phyloP scores from a whole-genome alignment of 2,329 filamentous ascomycete genomes.

The Epichloe elymi region DNA sequence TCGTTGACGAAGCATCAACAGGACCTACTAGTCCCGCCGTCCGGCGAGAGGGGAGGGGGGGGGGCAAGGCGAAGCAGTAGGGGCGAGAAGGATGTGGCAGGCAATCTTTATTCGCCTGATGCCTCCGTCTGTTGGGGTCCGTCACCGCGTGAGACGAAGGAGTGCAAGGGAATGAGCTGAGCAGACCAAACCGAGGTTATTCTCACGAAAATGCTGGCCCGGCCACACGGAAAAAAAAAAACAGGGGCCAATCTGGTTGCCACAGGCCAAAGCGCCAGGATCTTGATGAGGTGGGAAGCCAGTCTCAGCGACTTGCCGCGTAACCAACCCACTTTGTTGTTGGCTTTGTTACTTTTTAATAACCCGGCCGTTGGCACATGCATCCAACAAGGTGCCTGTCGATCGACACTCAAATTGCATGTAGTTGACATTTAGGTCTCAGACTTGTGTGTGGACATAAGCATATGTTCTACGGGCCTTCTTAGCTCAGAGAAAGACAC shows the following conservation, averaged over 20 bases:
- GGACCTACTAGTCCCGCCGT: background rate
- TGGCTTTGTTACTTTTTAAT: no score
- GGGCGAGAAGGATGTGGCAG: background rate
- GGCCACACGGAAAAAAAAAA: background rate
- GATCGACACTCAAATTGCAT: no score
- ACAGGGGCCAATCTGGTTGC: background rate
- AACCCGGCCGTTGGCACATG: no score
- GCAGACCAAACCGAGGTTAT: slow-evolving; percentile 1
- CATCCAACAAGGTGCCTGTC: no score
- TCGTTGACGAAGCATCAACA: slow-evolving; percentile 4
- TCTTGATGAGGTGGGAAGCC: background rate
- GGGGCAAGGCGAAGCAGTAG: background rate
- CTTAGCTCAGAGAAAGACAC: background rate
- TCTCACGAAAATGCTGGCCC: background rate
- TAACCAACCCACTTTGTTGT: no score
- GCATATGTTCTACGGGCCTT: no score
- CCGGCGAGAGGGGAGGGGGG: background rate
- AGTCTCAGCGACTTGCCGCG: no score
- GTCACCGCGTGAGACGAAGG: background rate
- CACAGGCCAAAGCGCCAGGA: background rate
- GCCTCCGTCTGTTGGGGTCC: no score
- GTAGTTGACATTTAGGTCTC: no score
- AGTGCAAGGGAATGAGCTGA: background rate
- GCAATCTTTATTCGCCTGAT: background rate
- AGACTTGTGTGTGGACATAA: no score